phyloP scores from a whole-genome alignment of 2,329 filamentous ascomycete species.

The Penicillium sclerotigenum region DNA sequence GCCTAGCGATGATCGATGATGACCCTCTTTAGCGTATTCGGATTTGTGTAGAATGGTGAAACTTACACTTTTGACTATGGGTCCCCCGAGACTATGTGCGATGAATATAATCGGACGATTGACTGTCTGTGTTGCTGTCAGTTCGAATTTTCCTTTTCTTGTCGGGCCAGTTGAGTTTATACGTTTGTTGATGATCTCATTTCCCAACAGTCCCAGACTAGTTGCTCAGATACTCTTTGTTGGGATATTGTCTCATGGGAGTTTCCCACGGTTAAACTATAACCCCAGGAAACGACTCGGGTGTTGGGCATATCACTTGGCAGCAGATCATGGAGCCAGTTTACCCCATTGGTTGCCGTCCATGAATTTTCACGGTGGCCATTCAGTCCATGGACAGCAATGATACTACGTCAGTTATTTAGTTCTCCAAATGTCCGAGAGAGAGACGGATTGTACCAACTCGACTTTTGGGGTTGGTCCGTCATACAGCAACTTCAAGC shows the following conservation, averaged over 20 bases:
- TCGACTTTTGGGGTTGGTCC: constrained; percentile 5
- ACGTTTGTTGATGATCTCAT: constrained; percentile 7
- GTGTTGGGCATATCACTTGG: constrained; percentile 11
- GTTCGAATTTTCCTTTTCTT: background rate
- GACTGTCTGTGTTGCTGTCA: constrained; percentile 10
- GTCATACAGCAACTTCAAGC: constrained; percentile 10
- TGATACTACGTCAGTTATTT: constrained; percentile 7
- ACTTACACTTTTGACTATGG: constrained; percentile 29
- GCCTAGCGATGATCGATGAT: constrained; percentile 2
- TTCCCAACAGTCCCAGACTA: constrained; percentile 8
- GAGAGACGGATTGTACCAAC: constrained; percentile 7
- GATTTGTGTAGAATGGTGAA: background rate
- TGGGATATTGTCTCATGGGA: background rate
- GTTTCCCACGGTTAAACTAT: constrained; percentile 14
- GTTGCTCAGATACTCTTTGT: constrained; percentile 5
- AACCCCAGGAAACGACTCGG: constrained; percentile 21
- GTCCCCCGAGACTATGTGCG: constrained; percentile 30
- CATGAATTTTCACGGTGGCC: constrained; percentile 24
- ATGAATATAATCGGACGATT: constrained; percentile 32
- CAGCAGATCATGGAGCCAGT: constrained; percentile 22
- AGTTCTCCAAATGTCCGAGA: background rate
- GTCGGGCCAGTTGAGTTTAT: background rate
- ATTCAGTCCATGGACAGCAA: constrained; percentile 25
- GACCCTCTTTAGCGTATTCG: constrained; percentile 8
- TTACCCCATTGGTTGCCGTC: constrained; percentile 16